phyloP scores from a whole-genome alignment of 495 filamentous ascomycete species.

The Aspergillus sclerotiicarbonarius region DNA sequence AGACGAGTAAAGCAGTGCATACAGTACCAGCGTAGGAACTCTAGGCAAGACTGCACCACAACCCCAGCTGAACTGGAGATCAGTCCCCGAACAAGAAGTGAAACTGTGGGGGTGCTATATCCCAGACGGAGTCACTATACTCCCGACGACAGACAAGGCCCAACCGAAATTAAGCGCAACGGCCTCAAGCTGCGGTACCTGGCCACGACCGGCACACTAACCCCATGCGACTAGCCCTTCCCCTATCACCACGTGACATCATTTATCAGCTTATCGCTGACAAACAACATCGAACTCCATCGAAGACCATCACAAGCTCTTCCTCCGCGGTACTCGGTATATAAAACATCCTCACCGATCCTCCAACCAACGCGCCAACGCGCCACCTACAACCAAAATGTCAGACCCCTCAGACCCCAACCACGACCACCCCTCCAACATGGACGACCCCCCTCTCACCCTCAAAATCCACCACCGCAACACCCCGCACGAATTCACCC shows the following conservation, averaged over 20 bases:
- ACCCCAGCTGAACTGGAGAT: no score
- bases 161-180: background rate
- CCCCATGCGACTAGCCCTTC: background rate
- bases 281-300: slow-evolving; percentile 43
- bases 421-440: background rate
- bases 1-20: background rate
- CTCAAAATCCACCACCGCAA: slow-evolving; percentile 61
- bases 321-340: background rate
- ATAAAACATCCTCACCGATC: background rate
- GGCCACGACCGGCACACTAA: background rate
- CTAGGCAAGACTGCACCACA: no score
- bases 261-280: slow-evolving; percentile 20
- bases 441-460: slow-evolving; percentile 14
- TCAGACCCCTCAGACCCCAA: background rate
- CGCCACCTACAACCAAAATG: background rate
- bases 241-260: slow-evolving; percentile 9
- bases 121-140: background rate
- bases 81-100: no score
- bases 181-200: no score
- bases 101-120: background rate
- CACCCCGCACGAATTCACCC: slow-evolving; percentile 67
- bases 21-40: background rate
- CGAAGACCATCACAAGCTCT: background rate
- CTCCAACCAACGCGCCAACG: background rate
- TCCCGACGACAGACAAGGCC: background rate